These are phyloP conservation scores for Haplosporangium sp. DNA, from an alignment of 371 early-diverging fungal genomes.

Conservation along the genomic window DNA sequence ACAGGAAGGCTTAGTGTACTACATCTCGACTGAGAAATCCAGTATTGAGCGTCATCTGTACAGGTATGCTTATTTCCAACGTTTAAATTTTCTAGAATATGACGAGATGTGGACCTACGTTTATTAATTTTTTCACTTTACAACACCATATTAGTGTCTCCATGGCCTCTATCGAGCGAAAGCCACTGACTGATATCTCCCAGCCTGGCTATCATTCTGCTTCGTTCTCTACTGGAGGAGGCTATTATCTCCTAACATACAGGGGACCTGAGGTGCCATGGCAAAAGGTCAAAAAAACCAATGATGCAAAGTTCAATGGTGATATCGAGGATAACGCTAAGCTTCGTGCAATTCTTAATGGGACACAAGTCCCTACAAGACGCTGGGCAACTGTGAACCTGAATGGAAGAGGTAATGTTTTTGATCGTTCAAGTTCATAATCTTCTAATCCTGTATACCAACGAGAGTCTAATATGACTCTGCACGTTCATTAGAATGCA, in stretches of 20 bases:
- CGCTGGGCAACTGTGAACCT: slow-evolving; percentile 60
- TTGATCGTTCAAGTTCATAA: background rate
- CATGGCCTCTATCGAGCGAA: slow-evolving; percentile 58
- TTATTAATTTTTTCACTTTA: background rate
- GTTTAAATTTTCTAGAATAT: background rate
- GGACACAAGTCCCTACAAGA: slow-evolving; percentile 69
- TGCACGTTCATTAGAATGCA: slow-evolving; percentile 67
- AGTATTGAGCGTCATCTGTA: slow-evolving; percentile 86
- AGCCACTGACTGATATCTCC: slow-evolving; percentile 62
- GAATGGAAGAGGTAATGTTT: slow-evolving; percentile 24
- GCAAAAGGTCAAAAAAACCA: slow-evolving; percentile 73
- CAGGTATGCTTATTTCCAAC: slow-evolving; percentile 23
- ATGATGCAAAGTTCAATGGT: slow-evolving; percentile 61
- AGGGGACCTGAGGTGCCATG: slow-evolving; percentile 92
- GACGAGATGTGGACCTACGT: no score
- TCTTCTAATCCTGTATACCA: background rate
- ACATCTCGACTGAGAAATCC: slow-evolving; percentile 78
- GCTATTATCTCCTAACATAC: slow-evolving; percentile 82
- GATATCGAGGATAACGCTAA: slow-evolving; percentile 69
- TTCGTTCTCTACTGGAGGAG: slow-evolving; percentile 79
- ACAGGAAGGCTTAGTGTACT: slow-evolving; percentile 69
- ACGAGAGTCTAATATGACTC: no score
- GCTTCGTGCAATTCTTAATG: slow-evolving; percentile 58
- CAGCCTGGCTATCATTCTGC: slow-evolving; percentile 77
- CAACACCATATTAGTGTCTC: slow-evolving; percentile 50